phyloP scores from a whole-genome alignment of 2,329 filamentous ascomycete species.

The Chalaropsis thielavioides region DNA sequence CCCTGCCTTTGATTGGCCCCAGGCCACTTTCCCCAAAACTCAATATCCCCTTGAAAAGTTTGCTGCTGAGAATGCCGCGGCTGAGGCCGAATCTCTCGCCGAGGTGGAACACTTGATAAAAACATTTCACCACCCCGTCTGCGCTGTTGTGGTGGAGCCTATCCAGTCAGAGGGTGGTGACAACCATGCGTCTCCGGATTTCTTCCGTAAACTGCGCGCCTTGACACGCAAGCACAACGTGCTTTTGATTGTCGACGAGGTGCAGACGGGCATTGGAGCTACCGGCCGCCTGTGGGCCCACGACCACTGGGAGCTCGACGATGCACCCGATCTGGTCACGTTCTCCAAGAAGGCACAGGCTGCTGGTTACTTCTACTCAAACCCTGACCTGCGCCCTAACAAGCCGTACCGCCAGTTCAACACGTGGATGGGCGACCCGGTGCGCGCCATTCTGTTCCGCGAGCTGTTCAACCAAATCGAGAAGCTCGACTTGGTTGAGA shows the following conservation, averaged over 20 bases:
- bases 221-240: slow-evolving; percentile 56
- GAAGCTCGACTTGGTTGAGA: slow-evolving; percentile 59
- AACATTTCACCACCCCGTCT: slow-evolving; percentile 52
- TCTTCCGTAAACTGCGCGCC: slow-evolving; percentile 61
- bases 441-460: slow-evolving; percentile 61
- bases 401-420: slow-evolving; percentile 79
- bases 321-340: slow-evolving; percentile 72
- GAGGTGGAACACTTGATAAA: slow-evolving; percentile 60
- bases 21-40: slow-evolving; percentile 62
- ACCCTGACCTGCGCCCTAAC: slow-evolving; percentile 60
- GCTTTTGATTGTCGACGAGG: slow-evolving; percentile 69
- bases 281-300: slow-evolving; percentile 81
- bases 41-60: slow-evolving; percentile 64
- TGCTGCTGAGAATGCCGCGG: slow-evolving; percentile 51
- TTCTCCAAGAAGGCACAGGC: slow-evolving; percentile 81
- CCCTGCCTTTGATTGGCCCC: slow-evolving; percentile 77
- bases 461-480: slow-evolving; percentile 66
- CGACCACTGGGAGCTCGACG: slow-evolving; percentile 61
- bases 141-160: slow-evolving; percentile 62
- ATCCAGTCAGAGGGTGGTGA: slow-evolving; percentile 75
- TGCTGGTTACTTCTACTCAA: slow-evolving; percentile 68
- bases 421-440: slow-evolving; percentile 76
- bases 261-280: slow-evolving; percentile 73
- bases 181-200: slow-evolving; percentile 65
- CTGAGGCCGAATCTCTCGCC: slow-evolving; percentile 57